Evolutionary conservation across 495 filamentous ascomycete species (phyloP), one percentile per base, ranked within the genome.

Genomic region (Penicillium diatomitis): DNA sequence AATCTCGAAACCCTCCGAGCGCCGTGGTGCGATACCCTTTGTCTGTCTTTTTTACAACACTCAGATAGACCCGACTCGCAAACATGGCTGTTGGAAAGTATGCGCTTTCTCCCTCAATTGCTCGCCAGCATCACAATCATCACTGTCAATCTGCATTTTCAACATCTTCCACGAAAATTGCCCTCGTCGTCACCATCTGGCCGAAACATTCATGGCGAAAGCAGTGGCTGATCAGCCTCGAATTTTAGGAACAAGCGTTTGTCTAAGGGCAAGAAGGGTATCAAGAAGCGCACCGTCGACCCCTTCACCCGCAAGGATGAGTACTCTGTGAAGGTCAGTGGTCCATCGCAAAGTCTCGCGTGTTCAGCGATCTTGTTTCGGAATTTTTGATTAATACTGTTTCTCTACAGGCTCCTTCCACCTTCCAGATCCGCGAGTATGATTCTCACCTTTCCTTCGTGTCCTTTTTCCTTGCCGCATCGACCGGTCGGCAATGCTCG

Each of bases 251-350:
- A 98, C 82, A 97, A 98, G 88, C 87, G 92, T 73, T 82, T 98
- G 78, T 97, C 92, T 44, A 98, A 98, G 81, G 94, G 92, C 79
- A 98, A 98, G 88, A 98, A 98, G 84, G 92, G 92, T 70, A 83
- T 98, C 65, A 98, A 98, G 88, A 98, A 98, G 92, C 90, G 87
- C 75, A 84, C 87, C 49, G 83, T 88, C 67, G 92, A 98, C 70
- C 94, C 92, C 60, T 98, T 98, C 78, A 77, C 90, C 65, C 84
- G 90, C 64, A 98, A 98, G 81, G 91, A 97, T 72, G 96, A 95
- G 86, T 98, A 88, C 78, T 86, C 85, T 55, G 83, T 98, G 71
- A 97, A 96, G 87, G 88, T 90, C 20, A 20, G 20, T 69, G 64
- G 76, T 57, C 31, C 30, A 10, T 27, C 31, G 34, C n/a, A 6